Evolutionary conservation across 1,139 yeast species (phyloP).

Genomic region (Saccharomyces pastorianus): DNA sequence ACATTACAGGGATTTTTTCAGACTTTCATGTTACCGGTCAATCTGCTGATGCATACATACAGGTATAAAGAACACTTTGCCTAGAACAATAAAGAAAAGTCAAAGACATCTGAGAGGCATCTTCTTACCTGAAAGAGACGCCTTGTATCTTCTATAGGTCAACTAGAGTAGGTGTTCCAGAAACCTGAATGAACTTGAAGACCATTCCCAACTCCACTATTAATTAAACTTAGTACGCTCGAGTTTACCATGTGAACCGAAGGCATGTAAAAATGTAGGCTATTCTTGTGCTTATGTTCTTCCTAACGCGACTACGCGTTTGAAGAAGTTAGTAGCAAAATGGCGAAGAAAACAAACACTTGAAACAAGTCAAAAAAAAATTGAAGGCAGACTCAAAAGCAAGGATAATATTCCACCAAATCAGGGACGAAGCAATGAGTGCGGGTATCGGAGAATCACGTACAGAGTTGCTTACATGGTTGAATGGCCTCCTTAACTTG

Average conservation of each 20-base stretch:
- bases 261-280: neutral
- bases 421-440: slow-evolving; percentile 14
- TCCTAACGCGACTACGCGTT: neutral
- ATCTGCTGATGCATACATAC: neutral
- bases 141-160: neutral
- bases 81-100: neutral
- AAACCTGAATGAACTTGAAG: neutral
- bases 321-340: neutral
- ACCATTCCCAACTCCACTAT: neutral
- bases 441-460: slow-evolving; percentile 61
- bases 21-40: neutral
- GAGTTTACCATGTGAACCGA: neutral
- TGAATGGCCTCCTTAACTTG: slow-evolving; percentile 60
- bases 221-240: neutral
- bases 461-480: slow-evolving; percentile 77
- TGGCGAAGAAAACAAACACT: slow-evolving; percentile 1
- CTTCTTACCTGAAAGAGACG: neutral
- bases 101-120: neutral
- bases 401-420: neutral
- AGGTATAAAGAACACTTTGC: neutral
- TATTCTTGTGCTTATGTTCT: neutral
- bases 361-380: neutral
- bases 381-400: neutral
- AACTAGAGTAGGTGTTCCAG: neutral
- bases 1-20: too few relatives aligned